Conservation (phyloP, 495 filamentous ascomycete genomes). For the Tuber calosporum region DNA sequence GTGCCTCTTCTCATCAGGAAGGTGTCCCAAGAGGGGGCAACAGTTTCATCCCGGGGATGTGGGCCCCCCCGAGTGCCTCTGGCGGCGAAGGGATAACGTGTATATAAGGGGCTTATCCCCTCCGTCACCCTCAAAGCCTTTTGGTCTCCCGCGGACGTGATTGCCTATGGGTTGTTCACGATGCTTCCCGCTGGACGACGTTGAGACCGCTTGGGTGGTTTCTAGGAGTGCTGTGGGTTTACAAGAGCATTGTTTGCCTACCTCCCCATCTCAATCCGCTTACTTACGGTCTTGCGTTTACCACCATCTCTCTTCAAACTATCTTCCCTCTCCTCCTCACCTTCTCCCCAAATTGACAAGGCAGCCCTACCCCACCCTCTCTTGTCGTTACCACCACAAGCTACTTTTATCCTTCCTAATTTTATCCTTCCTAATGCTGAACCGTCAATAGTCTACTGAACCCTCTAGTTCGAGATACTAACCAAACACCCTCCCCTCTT, state of each 20-base stretch:
- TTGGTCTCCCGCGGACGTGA: not conserved
- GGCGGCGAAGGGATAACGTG: not conserved
- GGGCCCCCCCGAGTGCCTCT: not conserved
- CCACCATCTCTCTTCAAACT: not conserved
- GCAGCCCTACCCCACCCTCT: not conserved
- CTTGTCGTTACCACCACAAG: not conserved
- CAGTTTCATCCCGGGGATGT: not conserved
- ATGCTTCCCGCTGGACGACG: not conserved
- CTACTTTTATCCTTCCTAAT: not conserved
- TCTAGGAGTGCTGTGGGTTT: not conserved
- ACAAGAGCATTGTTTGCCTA: not conserved
- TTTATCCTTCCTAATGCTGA: not conserved
- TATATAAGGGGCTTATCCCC: not conserved
- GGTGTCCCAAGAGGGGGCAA: not conserved
- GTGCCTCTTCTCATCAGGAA: not conserved
- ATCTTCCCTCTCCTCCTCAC: not conserved
- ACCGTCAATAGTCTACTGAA: not conserved
- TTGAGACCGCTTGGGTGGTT: not conserved
- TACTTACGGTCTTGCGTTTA: too few species aligned
- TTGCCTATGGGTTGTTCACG: not conserved
- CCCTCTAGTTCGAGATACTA: not conserved
- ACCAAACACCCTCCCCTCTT: not conserved
- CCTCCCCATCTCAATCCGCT: not conserved
- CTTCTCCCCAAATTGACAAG: not conserved
- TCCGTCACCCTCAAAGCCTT: not conserved